Evolutionary conservation across 2,329 filamentous ascomycete genomes (phyloP).

Genomic region (Dryadomyces sulphureus): DNA sequence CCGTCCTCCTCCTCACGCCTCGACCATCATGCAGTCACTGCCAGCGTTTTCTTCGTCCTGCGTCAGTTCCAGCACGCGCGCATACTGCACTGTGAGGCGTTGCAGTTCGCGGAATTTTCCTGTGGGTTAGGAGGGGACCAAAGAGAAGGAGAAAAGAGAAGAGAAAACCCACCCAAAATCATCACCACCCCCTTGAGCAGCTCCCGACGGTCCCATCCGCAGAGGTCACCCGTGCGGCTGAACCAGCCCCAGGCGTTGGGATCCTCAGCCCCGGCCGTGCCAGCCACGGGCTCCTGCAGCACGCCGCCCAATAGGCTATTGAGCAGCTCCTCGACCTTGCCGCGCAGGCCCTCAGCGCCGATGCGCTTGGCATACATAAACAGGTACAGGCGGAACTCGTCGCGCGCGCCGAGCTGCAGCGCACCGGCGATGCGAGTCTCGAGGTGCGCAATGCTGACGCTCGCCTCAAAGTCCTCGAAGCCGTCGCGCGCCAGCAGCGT

Average conservation of each 20-base stretch:
- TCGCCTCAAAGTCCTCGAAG: constrained; percentile 82
- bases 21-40: constrained; percentile 9
- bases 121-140: constrained; percentile 25
- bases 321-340: constrained; percentile 86
- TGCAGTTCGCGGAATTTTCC: constrained; percentile 94
- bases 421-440: constrained; percentile 91
- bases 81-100: constrained; percentile 87
- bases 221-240: constrained; percentile 55
- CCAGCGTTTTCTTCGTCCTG: constrained; percentile 23
- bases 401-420: constrained; percentile 65
- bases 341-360: constrained; percentile 71
- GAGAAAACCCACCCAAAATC: constrained; percentile 62
- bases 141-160: neutral
- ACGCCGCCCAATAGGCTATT: constrained; percentile 65
- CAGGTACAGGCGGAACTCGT: constrained; percentile 91
- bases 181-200: constrained; percentile 82
- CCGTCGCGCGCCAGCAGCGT: constrained; percentile 75
- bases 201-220: constrained; percentile 81
- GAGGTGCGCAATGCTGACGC: constrained; percentile 82
- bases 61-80: constrained; percentile 57
- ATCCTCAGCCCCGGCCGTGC: neutral
- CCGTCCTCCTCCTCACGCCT: constrained; percentile 5
- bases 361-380: constrained; percentile 96
- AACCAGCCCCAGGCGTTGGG: constrained; percentile 41
- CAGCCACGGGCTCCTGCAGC: constrained; percentile 38